These are phyloP conservation scores for Pseudozyma sp. DNA, from an alignment of 1,284 basidiomycete genomes.

Conservation along the genomic window DNA sequence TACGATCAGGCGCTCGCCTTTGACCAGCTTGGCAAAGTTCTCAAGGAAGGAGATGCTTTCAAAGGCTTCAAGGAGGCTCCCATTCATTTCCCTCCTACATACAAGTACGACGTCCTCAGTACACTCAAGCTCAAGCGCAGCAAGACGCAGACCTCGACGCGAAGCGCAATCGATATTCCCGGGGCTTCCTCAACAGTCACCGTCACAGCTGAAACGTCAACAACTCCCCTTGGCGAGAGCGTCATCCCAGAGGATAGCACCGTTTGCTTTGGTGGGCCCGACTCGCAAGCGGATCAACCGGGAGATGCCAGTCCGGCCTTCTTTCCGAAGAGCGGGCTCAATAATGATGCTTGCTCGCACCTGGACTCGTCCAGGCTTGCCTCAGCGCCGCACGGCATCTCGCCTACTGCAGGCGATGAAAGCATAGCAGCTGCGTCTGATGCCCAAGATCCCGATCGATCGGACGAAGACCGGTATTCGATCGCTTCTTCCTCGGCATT, in stretches of 20 bases:
- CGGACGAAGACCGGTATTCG: constrained; percentile 53
- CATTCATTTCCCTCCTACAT: constrained; percentile 72
- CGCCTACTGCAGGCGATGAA: background rate
- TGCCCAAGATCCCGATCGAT: constrained; percentile 25
- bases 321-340: constrained; percentile 1
- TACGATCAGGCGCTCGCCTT: constrained; percentile 73
- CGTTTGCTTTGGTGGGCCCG: background rate
- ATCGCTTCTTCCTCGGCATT: constrained; percentile 49
- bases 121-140: constrained; percentile 69
- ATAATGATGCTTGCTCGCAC: background rate
- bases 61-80: constrained; percentile 75
- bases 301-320: constrained; percentile 16
- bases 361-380: background rate
- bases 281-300: background rate
- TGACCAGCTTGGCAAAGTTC: constrained; percentile 81
- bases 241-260: constrained; percentile 39
- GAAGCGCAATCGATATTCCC: constrained; percentile 29
- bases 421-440: background rate
- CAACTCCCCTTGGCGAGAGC: constrained; percentile 26
- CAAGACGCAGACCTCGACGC: constrained; percentile 26
- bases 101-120: constrained; percentile 81
- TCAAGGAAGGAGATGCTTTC: constrained; percentile 73
- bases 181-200: background rate
- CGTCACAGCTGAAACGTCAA: constrained; percentile 7
- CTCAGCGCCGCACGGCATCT: background rate